Evolutionary conservation across 163 green algal genomes (phyloP).

Genomic region (Scenedesmus sp.): DNA sequence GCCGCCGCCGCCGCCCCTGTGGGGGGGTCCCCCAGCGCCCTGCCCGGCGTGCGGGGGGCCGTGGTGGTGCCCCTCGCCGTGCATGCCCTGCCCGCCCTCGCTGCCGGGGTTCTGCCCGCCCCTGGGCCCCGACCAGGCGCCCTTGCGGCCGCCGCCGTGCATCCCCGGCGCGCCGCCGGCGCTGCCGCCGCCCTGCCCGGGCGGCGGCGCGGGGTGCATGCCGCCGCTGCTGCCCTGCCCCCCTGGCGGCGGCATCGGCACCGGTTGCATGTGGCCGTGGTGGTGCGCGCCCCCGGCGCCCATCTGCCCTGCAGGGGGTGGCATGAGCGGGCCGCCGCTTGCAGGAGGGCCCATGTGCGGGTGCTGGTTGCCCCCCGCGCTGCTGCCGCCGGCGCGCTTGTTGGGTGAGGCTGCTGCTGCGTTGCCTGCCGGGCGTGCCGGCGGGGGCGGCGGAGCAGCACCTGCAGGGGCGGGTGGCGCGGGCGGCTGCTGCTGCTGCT

Average conservation of each 20-base stretch:
- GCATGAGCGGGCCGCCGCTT: not conserved
- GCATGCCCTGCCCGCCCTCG: not conserved
- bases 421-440: not conserved
- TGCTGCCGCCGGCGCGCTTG: not conserved
- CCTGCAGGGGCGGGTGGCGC: not conserved
- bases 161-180: not conserved
- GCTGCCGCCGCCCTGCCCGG: not conserved
- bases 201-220: not conserved
- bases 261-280: not conserved
- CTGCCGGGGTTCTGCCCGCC: not conserved
- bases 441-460: not conserved
- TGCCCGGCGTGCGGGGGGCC: not conserved
- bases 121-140: not conserved
- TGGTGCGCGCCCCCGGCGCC: not conserved
- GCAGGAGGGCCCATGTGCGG: not conserved
- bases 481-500: conserved; percentile 31
- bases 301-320: not conserved
- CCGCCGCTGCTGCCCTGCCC: conserved; percentile 15
- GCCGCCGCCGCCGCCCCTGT: conserved; percentile 18
- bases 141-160: not conserved
- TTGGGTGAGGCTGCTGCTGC: conserved; percentile 3
- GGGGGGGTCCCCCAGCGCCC: not conserved
- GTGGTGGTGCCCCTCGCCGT: not conserved
- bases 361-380: not conserved
- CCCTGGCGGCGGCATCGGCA: not conserved